Percentiles rank a stretch among this genome's conserved stretches.
Evolutionary conservation across 2,329 filamentous ascomycete species (phyloP).

Genomic region (Metarhizium anisopliae): DNA sequence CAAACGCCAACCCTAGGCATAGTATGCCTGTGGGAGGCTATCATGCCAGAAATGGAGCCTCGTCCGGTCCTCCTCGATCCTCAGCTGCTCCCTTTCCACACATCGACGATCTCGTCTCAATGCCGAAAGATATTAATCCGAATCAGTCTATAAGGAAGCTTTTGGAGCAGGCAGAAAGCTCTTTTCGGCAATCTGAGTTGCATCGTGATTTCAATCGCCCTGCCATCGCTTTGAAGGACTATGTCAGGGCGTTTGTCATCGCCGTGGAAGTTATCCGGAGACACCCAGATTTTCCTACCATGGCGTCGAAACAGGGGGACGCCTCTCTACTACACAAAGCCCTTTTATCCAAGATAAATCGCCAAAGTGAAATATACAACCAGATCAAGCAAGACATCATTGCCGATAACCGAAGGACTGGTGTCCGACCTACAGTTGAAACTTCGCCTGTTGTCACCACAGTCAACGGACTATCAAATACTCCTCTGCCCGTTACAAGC

Average conservation of each 20-base stretch:
- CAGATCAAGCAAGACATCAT: conserved; percentile 51
- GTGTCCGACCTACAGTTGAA: conserved; percentile 37
- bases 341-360: conserved; percentile 41
- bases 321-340: conserved; percentile 37
- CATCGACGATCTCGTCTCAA: conserved; percentile 42
- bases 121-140: conserved; percentile 35
- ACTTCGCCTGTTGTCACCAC: conserved; percentile 11
- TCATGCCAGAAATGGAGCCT: conserved; percentile 17
- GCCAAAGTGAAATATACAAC: conserved; percentile 41
- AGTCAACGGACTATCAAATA: not conserved
- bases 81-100: conserved; percentile 34
- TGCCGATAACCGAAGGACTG: conserved; percentile 53
- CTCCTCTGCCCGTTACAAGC: not conserved
- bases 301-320: conserved; percentile 46
- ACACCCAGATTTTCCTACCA: conserved; percentile 63
- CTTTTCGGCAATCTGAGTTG: conserved; percentile 51
- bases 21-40: conserved; percentile 18
- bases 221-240: conserved; percentile 74
- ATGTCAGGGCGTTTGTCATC: conserved; percentile 73
- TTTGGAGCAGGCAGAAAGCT: conserved; percentile 42
- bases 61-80: conserved; percentile 11
- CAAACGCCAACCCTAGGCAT: conserved; percentile 20
- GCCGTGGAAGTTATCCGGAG: conserved; percentile 66
- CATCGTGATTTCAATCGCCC: conserved; percentile 54
- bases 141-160: conserved; percentile 44